Conservation (phyloP, 139 green algal species). For the Chlamydomonas applanata region DNA sequence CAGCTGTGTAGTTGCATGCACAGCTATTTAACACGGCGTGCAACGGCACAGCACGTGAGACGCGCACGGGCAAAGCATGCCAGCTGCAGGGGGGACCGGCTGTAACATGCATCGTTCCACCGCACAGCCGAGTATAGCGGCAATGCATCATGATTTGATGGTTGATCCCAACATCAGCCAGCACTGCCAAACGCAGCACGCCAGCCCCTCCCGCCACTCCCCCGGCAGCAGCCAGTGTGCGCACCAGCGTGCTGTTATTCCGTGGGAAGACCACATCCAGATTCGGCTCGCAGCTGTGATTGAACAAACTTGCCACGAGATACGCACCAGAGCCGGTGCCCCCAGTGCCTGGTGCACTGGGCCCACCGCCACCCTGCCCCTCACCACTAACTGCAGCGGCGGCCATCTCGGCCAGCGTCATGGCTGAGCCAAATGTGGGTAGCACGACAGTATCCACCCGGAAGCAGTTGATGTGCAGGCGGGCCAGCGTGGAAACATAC, state of each 20-base stretch:
- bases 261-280: constrained; percentile 44
- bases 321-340: neutral
- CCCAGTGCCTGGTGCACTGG: neutral
- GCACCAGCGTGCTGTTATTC: constrained; percentile 29
- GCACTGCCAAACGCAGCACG: no score
- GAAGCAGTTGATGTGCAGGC: constrained; percentile 55
- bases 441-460: constrained; percentile 26
- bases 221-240: neutral
- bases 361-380: neutral
- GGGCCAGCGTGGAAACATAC: constrained; percentile 9
- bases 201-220: no score
- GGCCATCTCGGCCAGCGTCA: neutral
- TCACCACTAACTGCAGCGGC: neutral
- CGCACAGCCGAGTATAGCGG: neutral
- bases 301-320: constrained; percentile 37
- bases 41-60: neutral
- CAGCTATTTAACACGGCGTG: neutral
- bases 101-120: neutral
- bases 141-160: neutral
- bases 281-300: constrained; percentile 66
- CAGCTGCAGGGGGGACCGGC: neutral
- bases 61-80: neutral
- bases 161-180: no score
- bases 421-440: neutral
- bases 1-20: neutral